These are phyloP conservation scores for Somion occarium DNA, from an alignment of 1,284 basidiomycete species.

Conservation along the genomic window DNA sequence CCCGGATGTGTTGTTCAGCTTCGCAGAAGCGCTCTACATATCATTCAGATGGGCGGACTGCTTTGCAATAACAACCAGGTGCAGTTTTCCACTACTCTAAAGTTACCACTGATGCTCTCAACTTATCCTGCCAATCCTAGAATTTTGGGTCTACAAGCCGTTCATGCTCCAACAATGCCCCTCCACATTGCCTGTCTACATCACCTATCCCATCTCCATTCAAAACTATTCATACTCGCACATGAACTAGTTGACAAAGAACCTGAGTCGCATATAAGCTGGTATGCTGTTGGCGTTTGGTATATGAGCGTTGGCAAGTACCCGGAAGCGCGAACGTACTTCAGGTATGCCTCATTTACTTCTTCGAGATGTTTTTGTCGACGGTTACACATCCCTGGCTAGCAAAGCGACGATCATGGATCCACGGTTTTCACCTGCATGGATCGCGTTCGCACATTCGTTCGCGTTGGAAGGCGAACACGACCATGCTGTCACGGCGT, in stretches of 20 bases:
- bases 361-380: too few species aligned
- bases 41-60: slow-evolving; percentile 94
- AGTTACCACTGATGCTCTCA: neutral
- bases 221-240: slow-evolving; percentile 91
- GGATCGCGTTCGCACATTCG: slow-evolving; percentile 97
- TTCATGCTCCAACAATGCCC: slow-evolving; percentile 85
- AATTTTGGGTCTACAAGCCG: slow-evolving; percentile 75
- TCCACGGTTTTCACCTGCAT: slow-evolving; percentile 91
- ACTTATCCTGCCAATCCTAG: too few species aligned
- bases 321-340: slow-evolving; percentile 87
- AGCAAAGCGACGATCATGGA: slow-evolving; percentile 98
- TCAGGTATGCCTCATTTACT: slow-evolving; percentile 83
- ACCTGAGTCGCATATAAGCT: slow-evolving; percentile 88
- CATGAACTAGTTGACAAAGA: slow-evolving; percentile 94
- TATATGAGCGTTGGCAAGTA: slow-evolving; percentile 86
- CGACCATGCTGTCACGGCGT: slow-evolving; percentile 97
- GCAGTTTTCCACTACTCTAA: slow-evolving; percentile 8
- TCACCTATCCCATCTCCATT: slow-evolving; percentile 86
- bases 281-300: slow-evolving; percentile 99
- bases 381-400: too few species aligned
- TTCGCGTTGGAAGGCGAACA: slow-evolving; percentile 97
- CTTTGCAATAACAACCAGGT: slow-evolving; percentile 84
- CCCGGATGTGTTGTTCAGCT: slow-evolving; percentile 87
- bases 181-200: slow-evolving; percentile 98
- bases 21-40: slow-evolving; percentile 88